phyloP scores from a whole-genome alignment of 2,329 filamentous ascomycete species.

The Ascochyta viciae-villosae region DNA sequence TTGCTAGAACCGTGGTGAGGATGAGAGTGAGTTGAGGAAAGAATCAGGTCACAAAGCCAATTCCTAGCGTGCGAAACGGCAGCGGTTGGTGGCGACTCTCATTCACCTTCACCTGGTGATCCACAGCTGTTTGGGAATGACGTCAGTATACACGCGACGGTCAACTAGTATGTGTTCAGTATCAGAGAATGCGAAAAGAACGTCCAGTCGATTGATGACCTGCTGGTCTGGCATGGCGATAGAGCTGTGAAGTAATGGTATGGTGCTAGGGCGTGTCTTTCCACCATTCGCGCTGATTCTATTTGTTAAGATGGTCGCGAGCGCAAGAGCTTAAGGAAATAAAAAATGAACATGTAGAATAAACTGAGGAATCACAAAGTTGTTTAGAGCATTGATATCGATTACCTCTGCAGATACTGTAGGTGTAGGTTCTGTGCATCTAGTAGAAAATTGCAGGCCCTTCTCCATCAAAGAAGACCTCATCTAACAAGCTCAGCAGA shows the following conservation, averaged over 20 bases:
- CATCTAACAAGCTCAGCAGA: slow-evolving; percentile 34
- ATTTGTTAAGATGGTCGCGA: too few relatives aligned
- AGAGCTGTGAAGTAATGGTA: too few relatives aligned
- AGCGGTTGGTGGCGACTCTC: neutral
- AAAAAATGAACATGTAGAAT: neutral
- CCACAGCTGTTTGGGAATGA: neutral
- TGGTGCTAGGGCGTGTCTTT: too few relatives aligned
- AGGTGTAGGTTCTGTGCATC: neutral
- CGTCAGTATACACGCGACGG: neutral
- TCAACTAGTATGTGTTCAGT: too few relatives aligned
- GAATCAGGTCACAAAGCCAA: neutral
- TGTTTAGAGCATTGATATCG: neutral
- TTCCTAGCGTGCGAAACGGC: too few relatives aligned
- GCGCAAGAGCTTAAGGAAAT: too few relatives aligned
- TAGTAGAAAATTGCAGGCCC: slow-evolving; percentile 26
- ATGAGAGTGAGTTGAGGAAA: neutral
- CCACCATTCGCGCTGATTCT: too few relatives aligned
- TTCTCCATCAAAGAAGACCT: slow-evolving; percentile 39
- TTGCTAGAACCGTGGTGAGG: neutral
- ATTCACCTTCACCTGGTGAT: slow-evolving; percentile 18
- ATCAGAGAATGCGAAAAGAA: too few relatives aligned
- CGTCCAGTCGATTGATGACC: neutral
- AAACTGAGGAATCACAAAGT: neutral
- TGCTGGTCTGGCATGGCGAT: too few relatives aligned
- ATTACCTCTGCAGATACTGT: neutral